These are phyloP conservation scores for Saccharomyces mikatae DNA, from an alignment of 805 yeast species.

Conservation along the genomic window DNA sequence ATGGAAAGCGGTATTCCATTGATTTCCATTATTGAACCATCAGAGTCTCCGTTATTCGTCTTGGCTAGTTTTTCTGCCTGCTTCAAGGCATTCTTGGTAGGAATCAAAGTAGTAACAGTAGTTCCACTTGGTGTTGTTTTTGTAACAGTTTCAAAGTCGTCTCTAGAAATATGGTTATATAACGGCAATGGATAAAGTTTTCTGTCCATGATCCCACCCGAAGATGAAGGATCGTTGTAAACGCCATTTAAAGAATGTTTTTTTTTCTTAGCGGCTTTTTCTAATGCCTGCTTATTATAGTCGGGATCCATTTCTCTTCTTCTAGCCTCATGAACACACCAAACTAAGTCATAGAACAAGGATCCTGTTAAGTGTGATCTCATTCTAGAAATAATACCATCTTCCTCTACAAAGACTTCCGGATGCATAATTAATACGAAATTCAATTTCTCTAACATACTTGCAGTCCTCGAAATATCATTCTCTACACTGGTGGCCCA, in stretches of 20 bases:
- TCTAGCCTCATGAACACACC: slow-evolving; percentile 92
- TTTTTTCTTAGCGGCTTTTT: slow-evolving; percentile 30
- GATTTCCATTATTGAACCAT: slow-evolving; percentile 40
- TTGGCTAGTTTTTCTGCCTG: slow-evolving; percentile 26
- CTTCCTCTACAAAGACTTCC: slow-evolving; percentile 61
- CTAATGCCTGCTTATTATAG: slow-evolving; percentile 26
- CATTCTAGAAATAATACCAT: slow-evolving; percentile 79
- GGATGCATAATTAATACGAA: slow-evolving; percentile 84
- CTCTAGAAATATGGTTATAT: slow-evolving; percentile 82
- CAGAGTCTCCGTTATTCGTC: slow-evolving; percentile 11
- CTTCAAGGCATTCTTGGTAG: slow-evolving; percentile 67
- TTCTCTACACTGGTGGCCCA: slow-evolving; percentile 81
- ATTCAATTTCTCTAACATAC: slow-evolving; percentile 79
- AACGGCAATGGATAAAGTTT: slow-evolving; percentile 73
- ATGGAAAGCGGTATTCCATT: slow-evolving; percentile 63
- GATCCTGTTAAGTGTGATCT: slow-evolving; percentile 89
- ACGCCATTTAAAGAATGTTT: slow-evolving; percentile 17
- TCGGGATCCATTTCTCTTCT: slow-evolving; percentile 48
- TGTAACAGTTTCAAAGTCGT: slow-evolving; percentile 76
- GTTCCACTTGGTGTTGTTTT: slow-evolving; percentile 91
- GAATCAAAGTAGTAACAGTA: slow-evolving; percentile 79
- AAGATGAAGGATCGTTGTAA: slow-evolving; percentile 1
- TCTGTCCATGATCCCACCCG: slow-evolving; percentile 11
- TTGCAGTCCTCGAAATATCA: slow-evolving; percentile 86
- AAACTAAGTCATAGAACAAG: slow-evolving; percentile 80